A percentile compares a stretch with the other conserved stretches of the same genome.
Evolutionary conservation across 2,329 filamentous ascomycete genomes (phyloP).

Genomic region (Claviceps cyperi): DNA sequence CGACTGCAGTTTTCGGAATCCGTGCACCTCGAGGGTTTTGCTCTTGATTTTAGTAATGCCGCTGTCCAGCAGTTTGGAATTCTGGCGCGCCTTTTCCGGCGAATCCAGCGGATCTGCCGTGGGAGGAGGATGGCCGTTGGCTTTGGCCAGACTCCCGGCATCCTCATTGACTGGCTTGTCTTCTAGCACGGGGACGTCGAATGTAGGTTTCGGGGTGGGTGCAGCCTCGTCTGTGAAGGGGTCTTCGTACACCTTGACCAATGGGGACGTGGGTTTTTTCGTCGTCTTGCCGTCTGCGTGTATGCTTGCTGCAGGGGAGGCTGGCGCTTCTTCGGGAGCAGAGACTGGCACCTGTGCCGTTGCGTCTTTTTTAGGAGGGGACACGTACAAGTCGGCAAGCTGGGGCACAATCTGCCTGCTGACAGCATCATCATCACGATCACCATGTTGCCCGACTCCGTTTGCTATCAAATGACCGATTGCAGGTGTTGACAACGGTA

Average conservation of each 20-base stretch:
- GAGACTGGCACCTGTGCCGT: slow-evolving; percentile 3
- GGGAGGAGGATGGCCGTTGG: slow-evolving; percentile 10
- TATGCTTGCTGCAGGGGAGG: slow-evolving; percentile 6
- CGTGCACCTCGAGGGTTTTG: slow-evolving; percentile 63
- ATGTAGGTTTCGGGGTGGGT: slow-evolving; percentile 27
- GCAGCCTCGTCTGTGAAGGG: slow-evolving; percentile 36
- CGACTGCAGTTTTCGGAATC: slow-evolving; percentile 64
- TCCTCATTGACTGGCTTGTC: slow-evolving; percentile 48
- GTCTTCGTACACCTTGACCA: slow-evolving; percentile 47
- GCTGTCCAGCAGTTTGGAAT: slow-evolving; percentile 51
- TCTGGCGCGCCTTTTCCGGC: slow-evolving; percentile 40
- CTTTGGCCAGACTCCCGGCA: slow-evolving; percentile 17
- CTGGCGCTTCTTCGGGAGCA: slow-evolving; percentile 3
- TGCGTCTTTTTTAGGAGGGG: slow-evolving; percentile 15
- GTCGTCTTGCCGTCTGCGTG: neutral
- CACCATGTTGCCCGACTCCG: slow-evolving; percentile 25
- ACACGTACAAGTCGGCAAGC: slow-evolving; percentile 22
- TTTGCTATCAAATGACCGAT: slow-evolving; percentile 32
- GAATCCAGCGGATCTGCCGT: slow-evolving; percentile 12
- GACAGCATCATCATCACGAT: slow-evolving; percentile 21
- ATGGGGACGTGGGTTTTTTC: slow-evolving; percentile 3
- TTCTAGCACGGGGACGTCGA: slow-evolving; percentile 39
- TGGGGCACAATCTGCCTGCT: slow-evolving; percentile 36
- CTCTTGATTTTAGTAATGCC: slow-evolving; percentile 60
- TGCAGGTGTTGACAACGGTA: slow-evolving; percentile 6